Evolutionary conservation across 1,284 basidiomycete species (phyloP).

Genomic region (Phylloporus sp.): DNA sequence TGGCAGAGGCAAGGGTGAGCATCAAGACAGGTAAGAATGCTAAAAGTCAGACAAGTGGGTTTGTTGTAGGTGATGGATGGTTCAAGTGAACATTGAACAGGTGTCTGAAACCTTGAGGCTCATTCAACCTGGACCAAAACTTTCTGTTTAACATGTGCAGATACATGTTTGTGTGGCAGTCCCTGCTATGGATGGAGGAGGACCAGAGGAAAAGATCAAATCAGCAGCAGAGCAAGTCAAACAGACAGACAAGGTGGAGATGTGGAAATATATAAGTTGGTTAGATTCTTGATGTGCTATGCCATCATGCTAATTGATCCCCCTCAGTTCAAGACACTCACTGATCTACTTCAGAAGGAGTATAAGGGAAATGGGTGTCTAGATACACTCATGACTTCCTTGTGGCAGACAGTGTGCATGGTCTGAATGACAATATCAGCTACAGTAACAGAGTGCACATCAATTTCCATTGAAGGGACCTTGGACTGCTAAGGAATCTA

Average conservation of each 20-base stretch:
- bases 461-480: slow-evolving; percentile 96
- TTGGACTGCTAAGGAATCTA: slow-evolving; percentile 93
- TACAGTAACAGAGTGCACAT: slow-evolving; percentile 94
- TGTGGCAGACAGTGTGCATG: slow-evolving; percentile 97
- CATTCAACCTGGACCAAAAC: slow-evolving; percentile 79
- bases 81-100: slow-evolving; percentile 46
- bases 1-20: slow-evolving; percentile 93
- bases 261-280: slow-evolving; percentile 87
- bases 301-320: slow-evolving; percentile 86
- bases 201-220: slow-evolving; percentile 76
- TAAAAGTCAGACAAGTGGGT: slow-evolving; percentile 79
- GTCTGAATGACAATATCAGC: slow-evolving; percentile 98
- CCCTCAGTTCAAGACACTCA: slow-evolving; percentile 87
- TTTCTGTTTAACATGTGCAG: slow-evolving; percentile 90
- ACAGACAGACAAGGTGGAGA: slow-evolving; percentile 79
- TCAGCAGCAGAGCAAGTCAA: slow-evolving; percentile 86
- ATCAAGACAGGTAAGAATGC: slow-evolving; percentile 90
- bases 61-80: slow-evolving; percentile 1
- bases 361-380: slow-evolving; percentile 86
- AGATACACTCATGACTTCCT: slow-evolving; percentile 91
- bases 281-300: background rate
- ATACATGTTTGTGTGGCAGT: slow-evolving; percentile 92
- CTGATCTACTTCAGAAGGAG: slow-evolving; percentile 90
- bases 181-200: slow-evolving; percentile 77
- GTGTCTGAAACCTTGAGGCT: slow-evolving; percentile 92